Percentiles rank a stretch among this genome's conserved stretches.
Conservation (phyloP, 495 filamentous ascomycete genomes). For the Penicillium coprophilum region DNA sequence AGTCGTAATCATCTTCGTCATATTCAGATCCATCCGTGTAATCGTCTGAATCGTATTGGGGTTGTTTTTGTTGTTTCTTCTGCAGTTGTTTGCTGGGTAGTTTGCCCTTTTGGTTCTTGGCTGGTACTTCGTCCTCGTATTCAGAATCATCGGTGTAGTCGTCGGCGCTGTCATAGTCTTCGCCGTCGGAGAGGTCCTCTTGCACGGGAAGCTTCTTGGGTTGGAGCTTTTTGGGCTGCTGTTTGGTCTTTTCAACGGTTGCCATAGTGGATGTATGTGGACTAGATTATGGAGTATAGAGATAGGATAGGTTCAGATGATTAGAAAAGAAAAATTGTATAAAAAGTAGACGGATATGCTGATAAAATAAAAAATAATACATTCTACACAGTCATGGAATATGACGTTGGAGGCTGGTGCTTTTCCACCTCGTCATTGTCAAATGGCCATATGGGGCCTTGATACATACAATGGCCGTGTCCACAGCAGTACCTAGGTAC, state of each 20-base stretch:
- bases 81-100: conserved; percentile 14
- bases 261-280: conserved; percentile 32
- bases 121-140: background rate
- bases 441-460: background rate
- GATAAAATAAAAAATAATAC: too few relatives aligned
- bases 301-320: background rate
- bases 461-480: conserved; percentile 5
- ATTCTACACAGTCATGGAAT: background rate
- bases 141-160: conserved; percentile 30
- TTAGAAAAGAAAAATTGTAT: background rate
- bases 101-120: conserved; percentile 30
- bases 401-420: conserved; percentile 33
- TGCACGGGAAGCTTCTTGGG: conserved; percentile 34
- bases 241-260: conserved; percentile 40
- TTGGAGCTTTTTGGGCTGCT: conserved; percentile 35
- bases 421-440: background rate
- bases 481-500: too few relatives aligned
- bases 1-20: conserved; percentile 51
- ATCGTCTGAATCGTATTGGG: conserved; percentile 30
- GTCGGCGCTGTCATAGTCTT: conserved; percentile 39
- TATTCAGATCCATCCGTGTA: conserved; percentile 55
- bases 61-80: conserved; percentile 35
- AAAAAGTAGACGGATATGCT: background rate
- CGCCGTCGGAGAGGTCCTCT: conserved; percentile 43
- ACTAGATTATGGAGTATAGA: conserved; percentile 4